Conservation (phyloP, 139 green algal genomes). For the Helicosporidium sp. region DNA sequence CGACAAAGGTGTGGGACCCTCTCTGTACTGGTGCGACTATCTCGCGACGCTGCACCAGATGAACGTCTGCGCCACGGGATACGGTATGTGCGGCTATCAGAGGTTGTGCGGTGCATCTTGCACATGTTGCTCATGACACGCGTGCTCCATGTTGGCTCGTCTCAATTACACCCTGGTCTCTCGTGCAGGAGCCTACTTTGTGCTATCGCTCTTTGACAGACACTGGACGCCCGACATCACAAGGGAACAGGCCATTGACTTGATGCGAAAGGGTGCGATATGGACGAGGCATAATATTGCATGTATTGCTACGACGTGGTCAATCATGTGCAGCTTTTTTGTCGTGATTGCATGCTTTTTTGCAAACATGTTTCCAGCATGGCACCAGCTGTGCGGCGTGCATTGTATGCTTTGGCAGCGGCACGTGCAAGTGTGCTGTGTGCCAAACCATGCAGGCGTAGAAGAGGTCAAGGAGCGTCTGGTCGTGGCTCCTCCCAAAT, state of each 20-base stretch:
- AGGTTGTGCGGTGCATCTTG: background rate
- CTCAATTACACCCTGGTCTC: too few species aligned
- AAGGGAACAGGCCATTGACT: constrained; percentile 60
- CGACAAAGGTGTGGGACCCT: constrained; percentile 57
- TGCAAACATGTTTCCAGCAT: background rate
- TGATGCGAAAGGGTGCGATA: constrained; percentile 58
- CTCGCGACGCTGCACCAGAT: constrained; percentile 89
- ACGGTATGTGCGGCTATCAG: constrained; percentile 38
- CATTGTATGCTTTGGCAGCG: too few species aligned
- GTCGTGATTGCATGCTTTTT: too few species aligned
- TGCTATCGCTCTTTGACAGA: constrained; percentile 85
- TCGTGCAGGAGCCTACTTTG: constrained; percentile 83
- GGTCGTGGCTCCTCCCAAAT: constrained; percentile 71
- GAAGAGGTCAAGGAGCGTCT: constrained; percentile 65
- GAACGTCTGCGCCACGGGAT: constrained; percentile 89
- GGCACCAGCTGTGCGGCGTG: too few species aligned
- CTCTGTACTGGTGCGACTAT: constrained; percentile 96
- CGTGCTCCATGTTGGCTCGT: too few species aligned
- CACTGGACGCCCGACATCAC: constrained; percentile 77
- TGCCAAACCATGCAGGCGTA: constrained; percentile 18
- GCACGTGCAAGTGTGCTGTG: background rate
- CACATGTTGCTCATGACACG: too few species aligned
- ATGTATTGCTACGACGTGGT: constrained; percentile 1
- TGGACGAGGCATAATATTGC: constrained; percentile 1
- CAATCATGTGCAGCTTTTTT: too few species aligned